Conservation (phyloP, 78 protist species). For the Emiliania huxleyi region DNA sequence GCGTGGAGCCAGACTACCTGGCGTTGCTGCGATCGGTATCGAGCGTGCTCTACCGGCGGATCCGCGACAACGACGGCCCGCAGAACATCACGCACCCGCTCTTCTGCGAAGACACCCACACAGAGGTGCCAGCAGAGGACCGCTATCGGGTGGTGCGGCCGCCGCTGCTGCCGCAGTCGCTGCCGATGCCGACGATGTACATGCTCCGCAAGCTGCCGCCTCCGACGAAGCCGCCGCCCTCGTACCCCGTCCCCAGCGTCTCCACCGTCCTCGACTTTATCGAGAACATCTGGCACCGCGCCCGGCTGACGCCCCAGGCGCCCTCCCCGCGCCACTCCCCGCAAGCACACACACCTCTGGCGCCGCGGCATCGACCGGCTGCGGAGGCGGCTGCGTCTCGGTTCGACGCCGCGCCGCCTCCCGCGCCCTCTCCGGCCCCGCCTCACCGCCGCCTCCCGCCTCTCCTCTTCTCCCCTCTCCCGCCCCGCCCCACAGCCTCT, state of each 20-base stretch:
- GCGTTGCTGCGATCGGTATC: background rate
- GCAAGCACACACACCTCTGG: background rate
- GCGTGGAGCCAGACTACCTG: background rate
- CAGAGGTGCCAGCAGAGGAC: background rate
- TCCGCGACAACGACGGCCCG: background rate
- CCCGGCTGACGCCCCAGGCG: slow-evolving; percentile 10
- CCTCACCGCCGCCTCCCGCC: no score
- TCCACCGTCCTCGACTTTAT: background rate
- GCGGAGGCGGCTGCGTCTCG: no score
- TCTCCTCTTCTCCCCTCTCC: no score
- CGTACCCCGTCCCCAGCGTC: background rate
- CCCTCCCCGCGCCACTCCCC: no score
- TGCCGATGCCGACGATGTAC: background rate
- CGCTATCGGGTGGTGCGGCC: background rate
- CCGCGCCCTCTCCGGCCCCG: no score
- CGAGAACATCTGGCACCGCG: background rate
- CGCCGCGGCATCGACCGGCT: slow-evolving; percentile 3
- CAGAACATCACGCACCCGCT: background rate
- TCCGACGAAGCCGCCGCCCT: background rate
- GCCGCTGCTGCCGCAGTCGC: background rate
- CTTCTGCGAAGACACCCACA: slow-evolving; percentile 23
- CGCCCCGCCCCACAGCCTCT: no score
- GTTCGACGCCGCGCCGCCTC: no score
- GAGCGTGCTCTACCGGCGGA: background rate
- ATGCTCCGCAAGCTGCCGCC: background rate